phyloP scores from a whole-genome alignment of 306 rosid genomes.

The Cucurbita maxima region DNA sequence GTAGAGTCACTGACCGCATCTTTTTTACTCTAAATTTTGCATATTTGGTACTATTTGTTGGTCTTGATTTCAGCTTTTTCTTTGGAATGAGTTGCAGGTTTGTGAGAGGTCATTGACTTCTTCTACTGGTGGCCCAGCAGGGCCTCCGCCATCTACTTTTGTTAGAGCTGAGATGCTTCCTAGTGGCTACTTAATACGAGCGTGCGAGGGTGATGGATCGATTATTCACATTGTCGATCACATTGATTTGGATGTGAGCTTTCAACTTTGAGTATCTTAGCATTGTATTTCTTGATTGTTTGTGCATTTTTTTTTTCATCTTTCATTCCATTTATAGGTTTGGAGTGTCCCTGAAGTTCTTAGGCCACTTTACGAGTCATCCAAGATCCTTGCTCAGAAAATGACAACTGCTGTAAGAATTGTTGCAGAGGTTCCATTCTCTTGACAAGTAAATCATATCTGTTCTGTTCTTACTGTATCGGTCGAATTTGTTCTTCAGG shows the following conservation, averaged over 20 bases:
- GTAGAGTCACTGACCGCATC: constrained; percentile 18
- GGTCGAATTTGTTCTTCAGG: constrained; percentile 19
- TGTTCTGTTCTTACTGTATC: background rate
- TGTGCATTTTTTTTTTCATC: too few species aligned
- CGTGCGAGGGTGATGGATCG: constrained; percentile 95
- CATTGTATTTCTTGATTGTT: background rate
- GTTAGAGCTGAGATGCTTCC: constrained; percentile 91
- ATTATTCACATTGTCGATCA: constrained; percentile 94
- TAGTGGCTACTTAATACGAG: constrained; percentile 82
- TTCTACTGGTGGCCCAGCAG: constrained; percentile 76
- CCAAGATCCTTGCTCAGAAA: constrained; percentile 90
- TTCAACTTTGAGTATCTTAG: background rate
- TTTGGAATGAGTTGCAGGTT: constrained; percentile 30
- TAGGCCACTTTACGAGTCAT: constrained; percentile 84
- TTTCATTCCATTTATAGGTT: constrained; percentile 26
- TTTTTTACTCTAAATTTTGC: background rate
- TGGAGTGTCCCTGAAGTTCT: constrained; percentile 98
- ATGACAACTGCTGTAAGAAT: constrained; percentile 65
- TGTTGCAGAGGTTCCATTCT: background rate
- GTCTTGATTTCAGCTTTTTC: background rate
- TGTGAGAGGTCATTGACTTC: constrained; percentile 84
- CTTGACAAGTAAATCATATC: background rate
- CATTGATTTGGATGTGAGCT: constrained; percentile 69
- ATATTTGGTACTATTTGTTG: background rate
- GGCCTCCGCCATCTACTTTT: constrained; percentile 64